Conservation (phyloP, 805 yeast species). For the Nakazawaea holstii region DNA sequence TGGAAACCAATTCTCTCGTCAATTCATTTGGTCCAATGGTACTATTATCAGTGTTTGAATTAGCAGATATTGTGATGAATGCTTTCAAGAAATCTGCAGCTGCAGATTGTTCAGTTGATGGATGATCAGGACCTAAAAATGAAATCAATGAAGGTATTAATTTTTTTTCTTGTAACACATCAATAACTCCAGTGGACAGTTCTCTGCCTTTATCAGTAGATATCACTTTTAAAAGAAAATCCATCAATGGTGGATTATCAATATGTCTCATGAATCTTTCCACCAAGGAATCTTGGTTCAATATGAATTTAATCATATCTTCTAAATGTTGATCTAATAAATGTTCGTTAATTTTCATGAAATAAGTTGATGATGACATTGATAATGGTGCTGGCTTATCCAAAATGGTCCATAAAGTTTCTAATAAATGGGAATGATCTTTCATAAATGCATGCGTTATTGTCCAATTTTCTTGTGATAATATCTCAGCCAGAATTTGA, state of each 20-base stretch:
- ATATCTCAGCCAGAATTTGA: slow-evolving; percentile 79
- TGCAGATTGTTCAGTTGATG: slow-evolving; percentile 79
- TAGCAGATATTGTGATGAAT: slow-evolving; percentile 88
- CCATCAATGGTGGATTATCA: slow-evolving; percentile 93
- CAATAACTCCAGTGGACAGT: slow-evolving; percentile 81
- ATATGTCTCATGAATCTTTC: slow-evolving; percentile 79
- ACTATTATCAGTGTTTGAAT: slow-evolving; percentile 83
- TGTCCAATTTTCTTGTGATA: slow-evolving; percentile 92
- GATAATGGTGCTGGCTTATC: slow-evolving; percentile 65
- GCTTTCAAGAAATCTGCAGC: slow-evolving; percentile 96
- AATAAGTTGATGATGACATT: slow-evolving; percentile 75
- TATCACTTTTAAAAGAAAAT: slow-evolving; percentile 79
- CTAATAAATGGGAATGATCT: slow-evolving; percentile 58
- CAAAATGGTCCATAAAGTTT: slow-evolving; percentile 73
- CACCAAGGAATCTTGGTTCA: slow-evolving; percentile 65
- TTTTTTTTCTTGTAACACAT: slow-evolving; percentile 63
- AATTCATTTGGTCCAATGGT: slow-evolving; percentile 95
- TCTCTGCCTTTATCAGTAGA: slow-evolving; percentile 86
- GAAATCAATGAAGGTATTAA: slow-evolving; percentile 70
- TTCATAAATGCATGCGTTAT: slow-evolving; percentile 80
- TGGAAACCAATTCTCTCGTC: slow-evolving; percentile 84
- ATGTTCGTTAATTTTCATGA: slow-evolving; percentile 89
- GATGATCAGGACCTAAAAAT: slow-evolving; percentile 60
- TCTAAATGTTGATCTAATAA: slow-evolving; percentile 84
- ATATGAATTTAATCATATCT: slow-evolving; percentile 67